Conservation (phyloP, 345 rosid genomes). For the Citrus sp. region DNA sequence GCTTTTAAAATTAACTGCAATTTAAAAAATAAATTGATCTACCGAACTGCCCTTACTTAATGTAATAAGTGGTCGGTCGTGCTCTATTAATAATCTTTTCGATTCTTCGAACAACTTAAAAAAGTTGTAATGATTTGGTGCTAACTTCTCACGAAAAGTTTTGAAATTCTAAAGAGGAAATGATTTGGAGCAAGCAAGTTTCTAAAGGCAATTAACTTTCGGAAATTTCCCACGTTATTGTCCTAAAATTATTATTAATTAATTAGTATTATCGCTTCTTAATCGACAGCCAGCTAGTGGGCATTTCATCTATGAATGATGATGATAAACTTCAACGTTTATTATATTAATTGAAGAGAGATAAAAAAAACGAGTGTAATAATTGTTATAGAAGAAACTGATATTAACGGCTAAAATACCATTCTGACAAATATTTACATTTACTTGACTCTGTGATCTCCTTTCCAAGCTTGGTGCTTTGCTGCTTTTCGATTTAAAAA, state of each 20-base stretch:
- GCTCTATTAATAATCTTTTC: no score
- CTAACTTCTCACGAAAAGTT: neutral
- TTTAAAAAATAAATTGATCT: no score
- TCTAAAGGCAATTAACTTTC: neutral
- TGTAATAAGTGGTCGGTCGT: no score
- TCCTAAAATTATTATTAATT: neutral
- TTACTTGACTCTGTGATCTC: neutral
- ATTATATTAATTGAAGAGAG: neutral
- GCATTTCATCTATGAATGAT: constrained; percentile 2
- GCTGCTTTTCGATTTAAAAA: neutral
- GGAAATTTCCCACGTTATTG: neutral
- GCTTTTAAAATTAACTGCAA: no score
- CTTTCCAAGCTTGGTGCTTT: neutral
- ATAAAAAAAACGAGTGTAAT: neutral
- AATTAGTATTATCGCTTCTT: neutral
- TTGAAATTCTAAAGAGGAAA: neutral
- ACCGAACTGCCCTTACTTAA: no score
- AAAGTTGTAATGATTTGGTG: neutral
- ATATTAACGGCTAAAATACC: no score
- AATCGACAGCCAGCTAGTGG: constrained; percentile 7
- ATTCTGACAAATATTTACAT: neutral
- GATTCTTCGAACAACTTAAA: no score
- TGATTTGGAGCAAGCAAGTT: constrained; percentile 6
- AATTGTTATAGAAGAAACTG: neutral
- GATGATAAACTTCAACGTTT: neutral